These are phyloP conservation scores for Cyamopsis tetragonoloba DNA, from an alignment of 306 rosid genomes.

Conservation along the genomic window DNA sequence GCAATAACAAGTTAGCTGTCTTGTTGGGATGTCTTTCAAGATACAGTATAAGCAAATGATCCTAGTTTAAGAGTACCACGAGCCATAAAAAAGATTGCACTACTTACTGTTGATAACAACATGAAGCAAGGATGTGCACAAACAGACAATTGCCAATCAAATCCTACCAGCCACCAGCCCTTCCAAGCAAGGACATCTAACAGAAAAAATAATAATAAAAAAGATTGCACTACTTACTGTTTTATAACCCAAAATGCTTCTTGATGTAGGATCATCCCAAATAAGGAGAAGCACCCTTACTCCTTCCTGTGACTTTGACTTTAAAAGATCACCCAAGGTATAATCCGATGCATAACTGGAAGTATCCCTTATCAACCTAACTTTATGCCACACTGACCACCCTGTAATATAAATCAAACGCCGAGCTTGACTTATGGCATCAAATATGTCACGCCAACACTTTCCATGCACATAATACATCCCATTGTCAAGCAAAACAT, in stretches of 20 bases:
- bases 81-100: too few species aligned
- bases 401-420: constrained; percentile 86
- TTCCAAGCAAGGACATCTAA: neutral
- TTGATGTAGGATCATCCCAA: constrained; percentile 99
- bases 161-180: neutral
- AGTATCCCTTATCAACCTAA: constrained; percentile 62
- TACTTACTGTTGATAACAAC: constrained; percentile 13
- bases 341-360: constrained; percentile 38
- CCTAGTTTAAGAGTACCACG: constrained; percentile 1
- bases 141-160: constrained; percentile 2
- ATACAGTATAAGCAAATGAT: neutral
- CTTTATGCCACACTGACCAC: constrained; percentile 96
- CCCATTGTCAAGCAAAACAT: constrained; percentile 62
- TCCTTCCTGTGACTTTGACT: constrained; percentile 90
- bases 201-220: constrained; percentile 17
- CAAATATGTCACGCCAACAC: constrained; percentile 84
- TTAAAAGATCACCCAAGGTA: constrained; percentile 76
- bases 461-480: constrained; percentile 65
- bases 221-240: constrained; percentile 55
- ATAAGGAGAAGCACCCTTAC: constrained; percentile 93
- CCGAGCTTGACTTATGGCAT: constrained; percentile 69
- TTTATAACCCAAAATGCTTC: constrained; percentile 79
- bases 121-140: neutral
- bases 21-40: neutral
- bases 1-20: neutral